Conservation (phyloP, 2,329 filamentous ascomycete genomes). For the Alternaria infectoria region DNA sequence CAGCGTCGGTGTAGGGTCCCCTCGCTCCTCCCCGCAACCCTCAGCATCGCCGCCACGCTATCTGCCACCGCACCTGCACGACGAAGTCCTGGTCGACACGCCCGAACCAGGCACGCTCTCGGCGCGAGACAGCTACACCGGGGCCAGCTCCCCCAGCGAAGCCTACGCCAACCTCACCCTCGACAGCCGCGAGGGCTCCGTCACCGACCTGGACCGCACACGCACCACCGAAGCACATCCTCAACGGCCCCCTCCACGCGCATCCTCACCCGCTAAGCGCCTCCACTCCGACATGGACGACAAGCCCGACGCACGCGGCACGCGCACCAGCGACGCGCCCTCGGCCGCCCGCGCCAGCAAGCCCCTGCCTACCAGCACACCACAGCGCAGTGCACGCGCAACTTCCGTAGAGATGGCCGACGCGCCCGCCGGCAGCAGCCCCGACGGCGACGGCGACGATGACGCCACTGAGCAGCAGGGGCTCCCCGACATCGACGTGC, state of each 20-base stretch:
- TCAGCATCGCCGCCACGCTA: conserved; percentile 54
- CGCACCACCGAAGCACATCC: conserved; percentile 24
- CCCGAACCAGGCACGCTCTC: conserved; percentile 29
- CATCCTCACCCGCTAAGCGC: conserved; percentile 62
- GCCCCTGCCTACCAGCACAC: conserved; percentile 15
- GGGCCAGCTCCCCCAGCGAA: conserved; percentile 57
- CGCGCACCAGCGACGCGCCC: conserved; percentile 27
- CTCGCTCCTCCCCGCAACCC: conserved; percentile 48
- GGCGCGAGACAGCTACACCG: conserved; percentile 46
- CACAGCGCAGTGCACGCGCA: conserved; percentile 41
- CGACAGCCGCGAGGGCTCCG: conserved; percentile 50
- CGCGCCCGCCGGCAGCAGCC: conserved; percentile 35
- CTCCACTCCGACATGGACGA: conserved; percentile 62
- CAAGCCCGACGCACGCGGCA: conserved; percentile 12
- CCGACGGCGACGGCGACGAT: conserved; percentile 37
- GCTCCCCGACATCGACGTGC: conserved; percentile 61
- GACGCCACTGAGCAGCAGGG: conserved; percentile 26
- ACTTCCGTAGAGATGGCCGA: conserved; percentile 55
- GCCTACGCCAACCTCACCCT: conserved; percentile 61
- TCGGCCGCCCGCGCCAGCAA: conserved; percentile 37
- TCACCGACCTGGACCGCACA: conserved; percentile 34
- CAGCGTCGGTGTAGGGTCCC: conserved; percentile 35
- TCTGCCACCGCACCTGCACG: conserved; percentile 63
- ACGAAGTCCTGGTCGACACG: conserved; percentile 53
- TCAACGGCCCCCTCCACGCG: conserved; percentile 45